Evolutionary conservation across 2,329 filamentous ascomycete genomes (phyloP).

Genomic region (Penicillium corylophilum): DNA sequence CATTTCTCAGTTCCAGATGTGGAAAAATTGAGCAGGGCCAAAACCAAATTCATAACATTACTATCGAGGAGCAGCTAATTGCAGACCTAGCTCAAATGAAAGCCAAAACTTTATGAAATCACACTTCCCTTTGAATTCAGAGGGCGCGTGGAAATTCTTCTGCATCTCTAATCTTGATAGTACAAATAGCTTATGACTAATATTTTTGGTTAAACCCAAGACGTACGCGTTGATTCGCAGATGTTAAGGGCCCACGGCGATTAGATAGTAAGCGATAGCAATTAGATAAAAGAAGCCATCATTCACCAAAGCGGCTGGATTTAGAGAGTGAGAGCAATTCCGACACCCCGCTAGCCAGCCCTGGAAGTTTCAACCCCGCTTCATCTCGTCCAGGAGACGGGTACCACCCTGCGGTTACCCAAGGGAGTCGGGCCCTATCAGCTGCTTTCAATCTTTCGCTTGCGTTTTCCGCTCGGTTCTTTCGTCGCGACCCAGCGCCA

Average conservation of each 20-base stretch:
- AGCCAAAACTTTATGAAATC: not conserved
- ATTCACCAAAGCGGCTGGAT: too few species aligned
- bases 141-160: not conserved
- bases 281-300: too few species aligned
- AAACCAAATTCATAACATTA: slow-evolving; percentile 1
- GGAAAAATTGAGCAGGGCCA: slow-evolving; percentile 7
- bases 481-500: not conserved
- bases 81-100: not conserved
- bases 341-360: too few species aligned
- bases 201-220: too few species aligned
- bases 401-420: not conserved
- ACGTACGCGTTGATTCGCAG: too few species aligned
- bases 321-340: not conserved
- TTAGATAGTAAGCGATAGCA: too few species aligned
- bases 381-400: not conserved
- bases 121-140: not conserved
- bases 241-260: too few species aligned
- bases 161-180: not conserved
- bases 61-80: slow-evolving; percentile 7
- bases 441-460: not conserved
- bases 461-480: not conserved
- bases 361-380: not conserved
- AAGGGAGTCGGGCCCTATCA: not conserved
- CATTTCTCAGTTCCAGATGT: slow-evolving; percentile 13
- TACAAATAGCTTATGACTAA: too few species aligned